A percentile compares a stretch with the other conserved stretches of the same genome.
phyloP scores from a whole-genome alignment of 495 filamentous ascomycete genomes.

The Daldinia loculata region DNA sequence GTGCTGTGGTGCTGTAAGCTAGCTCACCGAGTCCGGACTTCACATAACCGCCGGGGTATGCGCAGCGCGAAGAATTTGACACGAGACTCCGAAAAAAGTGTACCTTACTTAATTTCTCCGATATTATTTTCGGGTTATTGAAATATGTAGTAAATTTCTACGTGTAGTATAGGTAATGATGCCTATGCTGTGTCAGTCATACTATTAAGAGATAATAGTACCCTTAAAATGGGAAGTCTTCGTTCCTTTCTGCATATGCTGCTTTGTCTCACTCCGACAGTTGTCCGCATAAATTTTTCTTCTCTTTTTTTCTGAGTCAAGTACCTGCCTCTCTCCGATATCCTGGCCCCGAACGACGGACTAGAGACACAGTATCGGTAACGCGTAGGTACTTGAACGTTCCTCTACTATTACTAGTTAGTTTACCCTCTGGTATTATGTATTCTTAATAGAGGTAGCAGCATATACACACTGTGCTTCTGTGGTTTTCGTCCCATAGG shows the following conservation, averaged over 20 bases:
- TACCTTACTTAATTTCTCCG: not conserved
- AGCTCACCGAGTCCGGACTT: constrained; percentile 30
- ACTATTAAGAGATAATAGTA: no score
- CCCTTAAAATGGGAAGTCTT: no score
- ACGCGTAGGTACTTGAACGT: constrained; percentile 14
- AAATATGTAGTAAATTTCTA: not conserved
- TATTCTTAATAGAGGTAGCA: not conserved
- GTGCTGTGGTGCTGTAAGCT: constrained; percentile 13
- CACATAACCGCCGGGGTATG: not conserved
- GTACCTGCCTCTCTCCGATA: constrained; percentile 11
- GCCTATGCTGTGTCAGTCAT: no score
- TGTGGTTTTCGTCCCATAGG: not conserved
- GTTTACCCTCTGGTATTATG: not conserved
- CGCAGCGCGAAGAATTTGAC: not conserved
- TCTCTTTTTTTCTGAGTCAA: not conserved
- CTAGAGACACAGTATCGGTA: constrained; percentile 14
- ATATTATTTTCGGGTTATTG: not conserved
- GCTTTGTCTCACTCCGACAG: constrained; percentile 14
- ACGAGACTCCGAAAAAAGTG: not conserved
- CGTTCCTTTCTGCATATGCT: not conserved
- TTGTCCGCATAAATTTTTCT: constrained; percentile 4
- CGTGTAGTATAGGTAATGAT: not conserved
- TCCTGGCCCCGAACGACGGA: constrained; percentile 19
- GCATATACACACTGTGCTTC: constrained; percentile 20
- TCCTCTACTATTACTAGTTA: constrained; percentile 1